Conservation (phyloP, 2,329 filamentous ascomycete species). For the Grosmannia serpens region DNA sequence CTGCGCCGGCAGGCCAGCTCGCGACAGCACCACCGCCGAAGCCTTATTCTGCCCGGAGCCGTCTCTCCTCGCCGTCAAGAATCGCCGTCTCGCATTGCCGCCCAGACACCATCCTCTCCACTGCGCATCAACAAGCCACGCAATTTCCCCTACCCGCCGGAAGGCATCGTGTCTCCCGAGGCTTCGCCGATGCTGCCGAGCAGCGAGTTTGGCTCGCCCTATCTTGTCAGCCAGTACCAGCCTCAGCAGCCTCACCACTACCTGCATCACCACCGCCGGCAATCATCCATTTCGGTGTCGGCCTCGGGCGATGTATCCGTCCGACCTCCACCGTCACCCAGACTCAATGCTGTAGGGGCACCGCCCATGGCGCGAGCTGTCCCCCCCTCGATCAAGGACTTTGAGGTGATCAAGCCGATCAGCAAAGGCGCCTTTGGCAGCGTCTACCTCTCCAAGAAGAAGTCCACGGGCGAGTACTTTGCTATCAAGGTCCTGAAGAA, state of each 20-base stretch:
- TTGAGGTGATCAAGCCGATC: slow-evolving; percentile 98
- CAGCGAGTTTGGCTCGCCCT: slow-evolving; percentile 70
- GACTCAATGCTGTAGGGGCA: slow-evolving; percentile 61
- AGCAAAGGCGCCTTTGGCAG: slow-evolving; percentile 98
- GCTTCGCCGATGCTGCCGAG: slow-evolving; percentile 77
- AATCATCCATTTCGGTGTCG: slow-evolving; percentile 68
- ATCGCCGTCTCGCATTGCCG: slow-evolving; percentile 63
- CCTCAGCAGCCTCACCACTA: slow-evolving; percentile 51
- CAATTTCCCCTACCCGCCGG: slow-evolving; percentile 41
- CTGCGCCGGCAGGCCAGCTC: slow-evolving; percentile 67
- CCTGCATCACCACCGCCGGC: slow-evolving; percentile 62
- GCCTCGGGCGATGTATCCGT: slow-evolving; percentile 36
- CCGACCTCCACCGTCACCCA: slow-evolving; percentile 66
- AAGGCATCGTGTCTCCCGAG: slow-evolving; percentile 69
- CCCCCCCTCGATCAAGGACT: slow-evolving; percentile 95
- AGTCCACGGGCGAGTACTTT: slow-evolving; percentile 95
- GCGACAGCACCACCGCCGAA: slow-evolving; percentile 74
- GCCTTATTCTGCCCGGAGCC: slow-evolving; percentile 68
- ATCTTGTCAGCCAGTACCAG: slow-evolving; percentile 32
- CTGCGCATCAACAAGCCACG: slow-evolving; percentile 77
- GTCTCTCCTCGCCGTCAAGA: slow-evolving; percentile 76
- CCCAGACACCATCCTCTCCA: slow-evolving; percentile 63
- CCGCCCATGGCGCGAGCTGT: slow-evolving; percentile 80
- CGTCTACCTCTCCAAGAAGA: slow-evolving; percentile 97
- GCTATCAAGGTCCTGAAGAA: slow-evolving; percentile 98